Base-by-base conservation (phyloP, 805 yeast genomes). In the Zygosaccharomyces gambellarensis region DNA sequence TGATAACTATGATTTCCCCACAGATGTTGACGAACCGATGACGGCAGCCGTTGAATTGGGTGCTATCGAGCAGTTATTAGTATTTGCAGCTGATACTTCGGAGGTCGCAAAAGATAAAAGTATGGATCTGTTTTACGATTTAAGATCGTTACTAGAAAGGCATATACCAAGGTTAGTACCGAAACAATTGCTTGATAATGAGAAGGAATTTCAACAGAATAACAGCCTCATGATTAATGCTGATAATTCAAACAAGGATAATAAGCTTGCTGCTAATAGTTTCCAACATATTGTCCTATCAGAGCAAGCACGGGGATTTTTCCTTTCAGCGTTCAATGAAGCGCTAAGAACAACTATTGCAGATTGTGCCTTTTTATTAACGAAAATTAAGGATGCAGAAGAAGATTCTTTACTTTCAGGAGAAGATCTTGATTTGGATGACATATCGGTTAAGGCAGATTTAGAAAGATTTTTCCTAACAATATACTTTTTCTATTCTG, bases 401-500 rank as follows among this genome's bases (percentile, higher is more conserved):
- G 92, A 85, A 59, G 92, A 86, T 61, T 76, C 82, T 27, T 61
- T 85, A 19, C 64, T 85, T 17, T 81, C 89, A 0, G 75, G 75
- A 17, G 81, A 78, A 48, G 77, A 74, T 34, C 66, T 82, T 19
- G 75, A 80, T 49, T 66, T 84, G 34, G 88, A 83, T 53, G 81
- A 76, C 46, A 74, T 86, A 17, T 76, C 88, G 1, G 80, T 84
- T 23, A 81, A 83, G 57, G 87, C 92, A 0, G 97, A 94, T 55
- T 70, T 94, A 34, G 99, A 94, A 64, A 75, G 96, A 53, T 87
- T 92, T 60, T 90, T 88, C 61, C 62, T 90, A 54, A 77, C 92
- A 2, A 73, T 88, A 50, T 83, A 83, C 39, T 86, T 78, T 62
- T 73, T 88, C 6, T 90, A 85, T 63, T 71, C 77, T 25, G 74